A percentile compares a stretch with the other conserved stretches of the same genome.
Conservation (phyloP, 345 rosid species). For the sweet orange (Citrus sinensis) region DNA sequence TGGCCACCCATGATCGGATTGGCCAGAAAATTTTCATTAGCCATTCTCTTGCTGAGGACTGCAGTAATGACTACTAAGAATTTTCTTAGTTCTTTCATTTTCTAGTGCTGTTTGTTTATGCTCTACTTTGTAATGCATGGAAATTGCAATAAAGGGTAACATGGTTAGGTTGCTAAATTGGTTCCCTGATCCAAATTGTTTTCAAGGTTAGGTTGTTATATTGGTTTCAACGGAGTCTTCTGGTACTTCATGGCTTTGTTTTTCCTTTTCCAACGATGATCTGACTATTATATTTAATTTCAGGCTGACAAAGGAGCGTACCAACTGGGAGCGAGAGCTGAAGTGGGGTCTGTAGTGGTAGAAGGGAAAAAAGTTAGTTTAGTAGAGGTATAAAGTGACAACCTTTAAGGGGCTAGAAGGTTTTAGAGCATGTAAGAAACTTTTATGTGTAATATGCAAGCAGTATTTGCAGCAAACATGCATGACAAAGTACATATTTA, state of each 20-base stretch:
- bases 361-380: neutral
- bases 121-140: neutral
- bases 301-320: neutral
- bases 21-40: neutral
- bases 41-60: neutral
- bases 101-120: neutral
- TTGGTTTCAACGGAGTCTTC: neutral
- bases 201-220: neutral
- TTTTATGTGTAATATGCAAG: neutral
- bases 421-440: constrained; percentile 1
- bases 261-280: neutral
- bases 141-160: neutral
- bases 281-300: neutral
- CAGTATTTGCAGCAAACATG: neutral
- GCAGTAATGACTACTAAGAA: neutral
- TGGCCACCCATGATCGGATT: neutral
- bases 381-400: neutral
- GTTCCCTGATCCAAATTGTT: neutral
- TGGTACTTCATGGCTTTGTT: neutral
- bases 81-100: neutral
- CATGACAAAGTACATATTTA: neutral
- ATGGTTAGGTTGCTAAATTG: neutral
- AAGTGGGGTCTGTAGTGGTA: neutral
- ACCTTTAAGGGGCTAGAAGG: neutral
- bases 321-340: neutral